Percentiles rank a stretch among this genome's conserved stretches.
These are phyloP conservation scores for Exserohilum rostratum DNA, from an alignment of 2,329 filamentous ascomycete genomes.

Conservation along the genomic window DNA sequence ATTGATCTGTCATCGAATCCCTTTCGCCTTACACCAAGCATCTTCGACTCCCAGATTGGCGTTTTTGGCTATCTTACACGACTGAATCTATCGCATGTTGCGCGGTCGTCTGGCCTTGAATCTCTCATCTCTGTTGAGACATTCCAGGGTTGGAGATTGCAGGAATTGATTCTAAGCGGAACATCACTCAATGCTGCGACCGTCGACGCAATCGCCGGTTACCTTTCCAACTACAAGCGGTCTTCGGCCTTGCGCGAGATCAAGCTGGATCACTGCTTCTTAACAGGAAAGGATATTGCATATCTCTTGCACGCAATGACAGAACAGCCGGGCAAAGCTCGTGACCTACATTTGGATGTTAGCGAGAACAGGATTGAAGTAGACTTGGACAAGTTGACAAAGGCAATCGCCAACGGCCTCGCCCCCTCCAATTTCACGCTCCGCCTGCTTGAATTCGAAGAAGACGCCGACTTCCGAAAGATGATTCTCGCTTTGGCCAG, in stretches of 20 bases:
- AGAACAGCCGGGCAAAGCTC: slow-evolving; percentile 54
- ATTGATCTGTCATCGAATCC: slow-evolving; percentile 71
- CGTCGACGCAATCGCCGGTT: slow-evolving; percentile 68
- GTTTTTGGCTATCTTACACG: slow-evolving; percentile 70
- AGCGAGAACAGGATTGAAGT: slow-evolving; percentile 66
- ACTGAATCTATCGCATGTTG: slow-evolving; percentile 69
- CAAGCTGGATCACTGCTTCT: slow-evolving; percentile 69
- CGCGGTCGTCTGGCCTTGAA: slow-evolving; percentile 66
- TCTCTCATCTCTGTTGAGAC: slow-evolving; percentile 70
- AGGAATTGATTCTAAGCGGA: slow-evolving; percentile 69
- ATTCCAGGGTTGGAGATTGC: slow-evolving; percentile 69
- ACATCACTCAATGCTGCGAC: slow-evolving; percentile 67
- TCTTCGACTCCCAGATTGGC: slow-evolving; percentile 70
- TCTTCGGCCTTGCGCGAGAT: slow-evolving; percentile 67
- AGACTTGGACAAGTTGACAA: slow-evolving; percentile 58
- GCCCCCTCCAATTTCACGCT: slow-evolving; percentile 70
- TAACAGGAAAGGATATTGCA: slow-evolving; percentile 69
- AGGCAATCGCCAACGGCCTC: slow-evolving; percentile 58
- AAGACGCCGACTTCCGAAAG: slow-evolving; percentile 67
- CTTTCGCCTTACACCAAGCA: slow-evolving; percentile 66
- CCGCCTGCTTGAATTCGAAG: slow-evolving; percentile 71
- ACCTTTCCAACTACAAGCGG: slow-evolving; percentile 63
- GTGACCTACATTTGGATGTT: slow-evolving; percentile 69
- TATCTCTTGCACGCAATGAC: slow-evolving; percentile 69
- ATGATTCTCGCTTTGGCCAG: slow-evolving; percentile 66